Percentiles rank a stretch among this genome's conserved stretches.
phyloP scores from a whole-genome alignment of 768 basidiomycete species.

The Daedaleopsis nitida region DNA sequence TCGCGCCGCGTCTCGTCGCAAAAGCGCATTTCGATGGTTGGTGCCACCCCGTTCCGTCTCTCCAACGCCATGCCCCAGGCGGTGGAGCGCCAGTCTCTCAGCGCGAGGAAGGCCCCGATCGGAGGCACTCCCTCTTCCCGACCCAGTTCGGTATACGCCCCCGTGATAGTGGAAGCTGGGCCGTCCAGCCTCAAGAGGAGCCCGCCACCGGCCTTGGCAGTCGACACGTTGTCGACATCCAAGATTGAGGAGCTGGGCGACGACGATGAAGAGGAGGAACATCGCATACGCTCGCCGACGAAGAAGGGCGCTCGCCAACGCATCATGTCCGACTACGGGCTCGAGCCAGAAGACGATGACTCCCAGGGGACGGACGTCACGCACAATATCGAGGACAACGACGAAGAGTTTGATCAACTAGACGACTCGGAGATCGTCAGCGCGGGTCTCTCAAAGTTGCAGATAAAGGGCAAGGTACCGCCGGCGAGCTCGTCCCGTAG shows the following conservation, averaged over 20 bases:
- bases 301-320: slow-evolving; percentile 17
- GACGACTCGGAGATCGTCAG: slow-evolving; percentile 7
- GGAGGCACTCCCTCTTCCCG: not conserved
- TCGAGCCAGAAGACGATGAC: slow-evolving; percentile 8
- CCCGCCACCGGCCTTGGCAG: not conserved
- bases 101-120: not conserved
- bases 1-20: slow-evolving; percentile 3
- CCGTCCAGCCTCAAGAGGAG: not conserved
- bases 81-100: not conserved
- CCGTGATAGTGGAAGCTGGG: not conserved
- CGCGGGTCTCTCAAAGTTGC: not conserved
- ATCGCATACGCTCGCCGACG: slow-evolving; percentile 11
- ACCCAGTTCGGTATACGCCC: not conserved
- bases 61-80: not conserved
- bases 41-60: not conserved
- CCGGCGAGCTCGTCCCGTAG: not conserved
- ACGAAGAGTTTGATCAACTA: slow-evolving; percentile 10
- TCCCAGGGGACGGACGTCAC: not conserved
- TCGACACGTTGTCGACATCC: not conserved
- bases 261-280: slow-evolving; percentile 21
- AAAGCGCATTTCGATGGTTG: slow-evolving; percentile 2
- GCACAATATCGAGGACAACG: not conserved
- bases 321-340: slow-evolving; percentile 16
- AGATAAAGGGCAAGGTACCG: not conserved
- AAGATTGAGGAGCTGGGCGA: slow-evolving; percentile 11